Evolutionary conservation across 306 rosid genomes (phyloP), one percentile per base, ranked within the genome.

Genomic region (Senna siamea): DNA sequence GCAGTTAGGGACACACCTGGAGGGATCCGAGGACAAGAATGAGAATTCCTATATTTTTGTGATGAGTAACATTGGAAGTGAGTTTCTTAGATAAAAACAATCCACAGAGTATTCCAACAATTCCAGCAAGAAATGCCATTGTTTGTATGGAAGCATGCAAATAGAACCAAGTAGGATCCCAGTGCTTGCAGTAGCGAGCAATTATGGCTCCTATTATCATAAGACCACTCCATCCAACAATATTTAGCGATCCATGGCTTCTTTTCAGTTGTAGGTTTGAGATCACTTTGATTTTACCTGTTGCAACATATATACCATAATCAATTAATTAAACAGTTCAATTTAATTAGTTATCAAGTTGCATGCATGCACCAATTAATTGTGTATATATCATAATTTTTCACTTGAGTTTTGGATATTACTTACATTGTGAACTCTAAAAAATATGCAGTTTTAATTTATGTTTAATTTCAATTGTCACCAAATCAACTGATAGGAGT

Each of bases 111-210:
- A 76, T 30, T 38, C 81, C 81, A 81, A 12, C 2, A 0, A 59
- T 0, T 28, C 78, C 81, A 0, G 56, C 66, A 9, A 67, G 19
- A 9, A 72, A 76, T 61, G 62, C 76, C 15, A 70, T 5, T 66
- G 54, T 13, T 72, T 81, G 85, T 58, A 81, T 32, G 19, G 66
- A 81, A 72, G 67, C 32, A 41, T 76, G 81, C 28, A 72, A 9
- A 28, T 76, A 81, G 76, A 81, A 81, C 85, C 85, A 76, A 54
- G 32, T 73, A 7, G 85, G 76, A 50, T 81, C 81, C 85, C 76
- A 66, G 10, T 76, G 20, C 67, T 76, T 76, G 50, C 47, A 66
- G 44, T 76, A 57, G 4, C 81, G 72, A 9, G 34, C 75, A 51
- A 72, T 44, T 41, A 76, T 50, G 18, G 78, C 43, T 72, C 85